These are phyloP conservation scores for Cercis canadensis DNA, from an alignment of 306 rosid species.

Conservation along the genomic window DNA sequence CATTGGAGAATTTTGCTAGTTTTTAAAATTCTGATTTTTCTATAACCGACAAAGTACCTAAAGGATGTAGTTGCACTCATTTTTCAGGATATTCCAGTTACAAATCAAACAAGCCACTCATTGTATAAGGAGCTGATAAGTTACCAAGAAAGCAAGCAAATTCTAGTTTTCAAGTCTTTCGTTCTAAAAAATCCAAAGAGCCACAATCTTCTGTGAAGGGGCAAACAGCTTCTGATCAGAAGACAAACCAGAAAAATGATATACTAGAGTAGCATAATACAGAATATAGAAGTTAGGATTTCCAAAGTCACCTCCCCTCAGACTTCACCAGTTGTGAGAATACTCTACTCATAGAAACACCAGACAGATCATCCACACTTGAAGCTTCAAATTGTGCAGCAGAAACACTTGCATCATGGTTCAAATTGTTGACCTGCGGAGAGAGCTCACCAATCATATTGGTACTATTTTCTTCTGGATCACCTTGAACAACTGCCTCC, in stretches of 20 bases:
- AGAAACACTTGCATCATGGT: slow-evolving; percentile 49
- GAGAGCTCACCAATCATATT: slow-evolving; percentile 86
- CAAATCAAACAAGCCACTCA: slow-evolving; percentile 21
- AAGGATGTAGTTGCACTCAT: slow-evolving; percentile 5
- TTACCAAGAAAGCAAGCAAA: slow-evolving; percentile 30
- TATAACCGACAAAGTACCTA: slow-evolving; percentile 16
- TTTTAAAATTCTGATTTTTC: slow-evolving; percentile 4
- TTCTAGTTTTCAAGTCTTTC: slow-evolving; percentile 24
- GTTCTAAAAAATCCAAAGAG: slow-evolving; percentile 39
- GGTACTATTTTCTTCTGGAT: slow-evolving; percentile 84
- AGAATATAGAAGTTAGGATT: slow-evolving; percentile 4
- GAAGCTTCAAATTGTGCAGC: slow-evolving; percentile 48
- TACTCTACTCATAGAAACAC: slow-evolving; percentile 90
- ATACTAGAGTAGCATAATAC: slow-evolving; percentile 21
- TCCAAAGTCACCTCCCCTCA: slow-evolving; percentile 70
- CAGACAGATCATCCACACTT: slow-evolving; percentile 72
- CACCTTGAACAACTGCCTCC: slow-evolving; percentile 68
- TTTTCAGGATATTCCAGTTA: slow-evolving; percentile 16
- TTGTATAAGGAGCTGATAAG: slow-evolving; percentile 7
- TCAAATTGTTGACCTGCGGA: slow-evolving; percentile 75
- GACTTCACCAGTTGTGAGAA: slow-evolving; percentile 90
- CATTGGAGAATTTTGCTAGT: slow-evolving; percentile 28
- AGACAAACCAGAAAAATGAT: slow-evolving; percentile 32
- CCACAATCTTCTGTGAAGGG: slow-evolving; percentile 20
- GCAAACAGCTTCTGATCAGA: slow-evolving; percentile 23